These are phyloP conservation scores for Leccinum broughii DNA, from an alignment of 768 basidiomycete genomes.

Conservation along the genomic window DNA sequence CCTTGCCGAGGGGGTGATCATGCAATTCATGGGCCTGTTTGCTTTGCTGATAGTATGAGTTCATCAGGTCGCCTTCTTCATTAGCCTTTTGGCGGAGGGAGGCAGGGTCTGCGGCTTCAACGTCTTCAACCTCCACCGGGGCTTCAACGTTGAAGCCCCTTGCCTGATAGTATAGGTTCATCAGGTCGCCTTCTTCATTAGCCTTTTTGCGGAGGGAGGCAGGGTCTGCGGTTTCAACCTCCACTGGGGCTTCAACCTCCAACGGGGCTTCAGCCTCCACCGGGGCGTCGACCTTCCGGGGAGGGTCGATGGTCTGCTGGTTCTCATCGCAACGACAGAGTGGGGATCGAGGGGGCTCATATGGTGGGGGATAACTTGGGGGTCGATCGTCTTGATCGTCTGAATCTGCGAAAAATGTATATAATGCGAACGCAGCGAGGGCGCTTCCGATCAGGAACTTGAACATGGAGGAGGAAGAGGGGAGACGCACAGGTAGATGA, in stretches of 20 bases:
- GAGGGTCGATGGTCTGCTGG: background rate
- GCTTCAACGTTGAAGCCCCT: too few relatives aligned
- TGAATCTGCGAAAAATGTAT: constrained; percentile 4
- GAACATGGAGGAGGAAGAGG: constrained; percentile 10
- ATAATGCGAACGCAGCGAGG: constrained; percentile 9
- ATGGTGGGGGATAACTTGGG: background rate
- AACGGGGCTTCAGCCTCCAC: background rate
- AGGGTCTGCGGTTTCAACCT: constrained; percentile 40
- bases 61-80: too few relatives aligned
- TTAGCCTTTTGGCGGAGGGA: too few relatives aligned
- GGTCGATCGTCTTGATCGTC: constrained; percentile 8
- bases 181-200: constrained; percentile 72
- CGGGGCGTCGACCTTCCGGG: background rate
- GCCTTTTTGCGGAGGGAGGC: constrained; percentile 69
- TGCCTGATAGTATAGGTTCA: constrained; percentile 58
- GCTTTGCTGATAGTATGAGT: too few relatives aligned
- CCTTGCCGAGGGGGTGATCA: too few relatives aligned
- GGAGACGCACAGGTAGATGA: background rate
- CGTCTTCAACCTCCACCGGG: too few relatives aligned
- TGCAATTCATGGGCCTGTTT: too few relatives aligned
- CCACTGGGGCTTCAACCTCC: background rate
- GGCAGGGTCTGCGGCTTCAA: too few relatives aligned
- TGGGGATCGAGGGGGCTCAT: background rate
- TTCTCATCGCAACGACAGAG: constrained; percentile 9
- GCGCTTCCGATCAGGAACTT: constrained; percentile 11